Evolutionary conservation across 805 yeast genomes (phyloP).

Genomic region (Candida tibetensis): DNA sequence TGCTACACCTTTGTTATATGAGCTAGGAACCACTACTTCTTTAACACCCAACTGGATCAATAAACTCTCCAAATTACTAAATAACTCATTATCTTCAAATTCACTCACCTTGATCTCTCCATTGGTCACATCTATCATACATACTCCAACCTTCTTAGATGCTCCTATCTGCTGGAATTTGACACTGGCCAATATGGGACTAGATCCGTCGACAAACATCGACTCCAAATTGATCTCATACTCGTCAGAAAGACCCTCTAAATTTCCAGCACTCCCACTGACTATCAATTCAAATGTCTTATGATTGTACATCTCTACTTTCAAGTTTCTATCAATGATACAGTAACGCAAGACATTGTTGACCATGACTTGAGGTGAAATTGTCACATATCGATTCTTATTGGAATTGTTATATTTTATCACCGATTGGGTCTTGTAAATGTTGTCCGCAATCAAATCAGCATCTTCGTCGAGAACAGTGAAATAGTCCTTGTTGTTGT

Average conservation of each 20-base stretch:
- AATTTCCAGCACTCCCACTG: slow-evolving; percentile 87
- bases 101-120: slow-evolving; percentile 70
- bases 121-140: slow-evolving; percentile 72
- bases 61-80: slow-evolving; percentile 80
- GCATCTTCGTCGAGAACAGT: slow-evolving; percentile 77
- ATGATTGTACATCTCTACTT: slow-evolving; percentile 73
- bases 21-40: slow-evolving; percentile 67
- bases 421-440: slow-evolving; percentile 82
- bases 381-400: slow-evolving; percentile 59
- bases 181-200: slow-evolving; percentile 40
- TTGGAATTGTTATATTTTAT: slow-evolving; percentile 55
- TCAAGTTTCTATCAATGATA: slow-evolving; percentile 66
- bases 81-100: slow-evolving; percentile 83
- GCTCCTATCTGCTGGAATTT: slow-evolving; percentile 34
- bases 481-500: slow-evolving; percentile 70
- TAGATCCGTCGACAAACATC: slow-evolving; percentile 47
- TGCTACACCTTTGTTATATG: slow-evolving; percentile 26
- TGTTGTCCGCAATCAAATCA: slow-evolving; percentile 71
- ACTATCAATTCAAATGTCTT: slow-evolving; percentile 56
- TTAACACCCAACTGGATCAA: slow-evolving; percentile 86
- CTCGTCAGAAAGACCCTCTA: slow-evolving; percentile 47
- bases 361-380: slow-evolving; percentile 71
- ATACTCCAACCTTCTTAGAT: slow-evolving; percentile 63
- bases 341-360: slow-evolving; percentile 60
- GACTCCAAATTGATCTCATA: slow-evolving; percentile 55